Evolutionary conservation across 345 rosid genomes (phyloP), one percentile per base, ranked within the genome.

Genomic region (Luvunga scandens): DNA sequence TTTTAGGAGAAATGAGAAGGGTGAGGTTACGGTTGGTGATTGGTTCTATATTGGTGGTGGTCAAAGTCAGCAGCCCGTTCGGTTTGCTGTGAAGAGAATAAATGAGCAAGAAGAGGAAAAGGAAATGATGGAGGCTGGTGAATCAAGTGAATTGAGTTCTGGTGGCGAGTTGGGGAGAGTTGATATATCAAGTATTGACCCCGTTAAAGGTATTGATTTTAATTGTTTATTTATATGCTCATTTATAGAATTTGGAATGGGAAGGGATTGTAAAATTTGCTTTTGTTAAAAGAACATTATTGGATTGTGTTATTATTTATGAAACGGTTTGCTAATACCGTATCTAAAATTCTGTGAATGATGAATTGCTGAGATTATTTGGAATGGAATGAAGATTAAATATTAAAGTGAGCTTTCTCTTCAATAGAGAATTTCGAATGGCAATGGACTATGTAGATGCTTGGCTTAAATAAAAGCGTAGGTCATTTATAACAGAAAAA

Each of bases 141-240:
- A 45, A 22, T 48, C 69, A 61, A 80, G 71, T 60, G 86, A 50
- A 24, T 42, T 8, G 72, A 42, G 55, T 45, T 50, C 21, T 65
- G 69, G 80, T 56, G 72, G 81, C 42, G 72, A 64, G 73, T 72
- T 75, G 53, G 85, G 65, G 25, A 65, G 66, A 67, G 16, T 83
- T n/a, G 90, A 86, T 73, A 25, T 76, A 66, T 86, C 87, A 0
- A 71, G 71, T 42, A 71, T 87, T 28, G 93, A 94, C 31, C 92
- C 93, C 72, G 87, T 88, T 69, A 87, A 89, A 89, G 98, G 96
- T 92, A 69, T 21, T 73, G 12, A 12, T 66, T 75, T 73, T 77
- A 7, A 48, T 42, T 38, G 6, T 28, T 19, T 73, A 12, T 16
- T 19, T 34, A 19, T 12, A 14, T n/a, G 50, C 1, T 45, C 50